A percentile compares a stretch with the other conserved stretches of the same genome.
Conservation (phyloP, 805 yeast species). For the Barnettozyma vustinii region DNA sequence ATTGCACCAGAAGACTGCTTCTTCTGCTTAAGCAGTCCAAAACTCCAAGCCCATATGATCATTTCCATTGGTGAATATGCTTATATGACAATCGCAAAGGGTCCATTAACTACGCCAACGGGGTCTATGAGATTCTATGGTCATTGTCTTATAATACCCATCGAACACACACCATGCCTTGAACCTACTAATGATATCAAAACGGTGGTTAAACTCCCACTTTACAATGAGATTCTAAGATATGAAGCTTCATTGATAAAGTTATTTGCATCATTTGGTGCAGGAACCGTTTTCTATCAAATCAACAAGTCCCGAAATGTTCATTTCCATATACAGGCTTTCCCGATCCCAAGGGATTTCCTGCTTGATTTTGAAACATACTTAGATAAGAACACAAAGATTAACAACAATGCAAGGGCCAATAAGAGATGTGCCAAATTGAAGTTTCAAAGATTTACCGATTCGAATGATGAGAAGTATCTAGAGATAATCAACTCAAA, state of each 20-base stretch:
- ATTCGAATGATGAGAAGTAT: constrained; percentile 24
- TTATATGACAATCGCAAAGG: constrained; percentile 78
- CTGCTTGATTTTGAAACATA: constrained; percentile 39
- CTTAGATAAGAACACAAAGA: constrained; percentile 37
- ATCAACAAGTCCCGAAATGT: constrained; percentile 58
- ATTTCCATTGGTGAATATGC: constrained; percentile 62
- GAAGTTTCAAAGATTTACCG: constrained; percentile 33
- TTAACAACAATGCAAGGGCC: constrained; percentile 41
- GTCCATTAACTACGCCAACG: constrained; percentile 63
- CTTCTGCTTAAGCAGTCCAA: constrained; percentile 78
- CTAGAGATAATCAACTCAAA: constrained; percentile 24
- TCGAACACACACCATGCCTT: constrained; percentile 59
- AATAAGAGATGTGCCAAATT: constrained; percentile 38
- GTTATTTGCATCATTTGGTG: constrained; percentile 39
- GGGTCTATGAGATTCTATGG: constrained; percentile 58
- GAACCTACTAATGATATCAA: constrained; percentile 20
- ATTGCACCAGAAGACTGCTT: constrained; percentile 64
- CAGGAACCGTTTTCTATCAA: constrained; percentile 61
- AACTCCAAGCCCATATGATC: constrained; percentile 73
- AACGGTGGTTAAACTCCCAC: constrained; percentile 25
- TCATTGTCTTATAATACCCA: constrained; percentile 76
- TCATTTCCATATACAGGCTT: constrained; percentile 72
- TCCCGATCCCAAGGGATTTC: constrained; percentile 55
- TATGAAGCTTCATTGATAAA: constrained; percentile 44
- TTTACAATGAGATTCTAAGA: constrained; percentile 39